These are phyloP conservation scores for Russula sp. DNA, from an alignment of 768 basidiomycete species.

Conservation along the genomic window DNA sequence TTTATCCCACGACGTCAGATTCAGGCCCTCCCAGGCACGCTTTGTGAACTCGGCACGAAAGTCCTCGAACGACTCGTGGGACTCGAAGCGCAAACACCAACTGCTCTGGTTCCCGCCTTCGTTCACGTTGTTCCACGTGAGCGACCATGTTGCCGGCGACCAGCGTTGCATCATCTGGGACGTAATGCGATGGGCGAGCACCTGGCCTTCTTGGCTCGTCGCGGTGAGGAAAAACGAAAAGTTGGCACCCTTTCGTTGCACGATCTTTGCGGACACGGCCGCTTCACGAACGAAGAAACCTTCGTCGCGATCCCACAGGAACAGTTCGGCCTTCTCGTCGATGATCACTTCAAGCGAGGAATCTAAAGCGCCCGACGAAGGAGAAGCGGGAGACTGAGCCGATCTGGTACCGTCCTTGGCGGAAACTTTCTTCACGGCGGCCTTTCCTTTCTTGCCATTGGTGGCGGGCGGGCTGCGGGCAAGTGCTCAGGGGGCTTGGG, in stretches of 20 bases:
- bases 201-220: slow-evolving; percentile 41
- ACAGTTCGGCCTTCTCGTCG: slow-evolving; percentile 49
- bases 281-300: slow-evolving; percentile 49
- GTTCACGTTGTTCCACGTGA: slow-evolving; percentile 83
- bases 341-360: slow-evolving; percentile 28
- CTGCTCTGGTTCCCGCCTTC: slow-evolving; percentile 54
- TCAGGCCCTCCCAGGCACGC: slow-evolving; percentile 75
- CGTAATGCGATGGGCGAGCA: slow-evolving; percentile 57
- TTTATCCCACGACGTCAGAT: slow-evolving; percentile 71
- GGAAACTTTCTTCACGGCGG: slow-evolving; percentile 26
- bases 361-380: slow-evolving; percentile 16
- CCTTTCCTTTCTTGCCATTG: slow-evolving; percentile 18
- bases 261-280: slow-evolving; percentile 41
- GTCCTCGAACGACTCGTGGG: slow-evolving; percentile 46
- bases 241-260: slow-evolving; percentile 37
- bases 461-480: slow-evolving; percentile 15
- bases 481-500: background rate
- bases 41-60: slow-evolving; percentile 62
- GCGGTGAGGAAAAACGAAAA: slow-evolving; percentile 60
- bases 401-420: slow-evolving; percentile 4
- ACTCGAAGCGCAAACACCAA: slow-evolving; percentile 75
- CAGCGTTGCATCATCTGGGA: slow-evolving; percentile 69
- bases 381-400: slow-evolving; percentile 11
- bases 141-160: slow-evolving; percentile 54
- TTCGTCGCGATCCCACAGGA: slow-evolving; percentile 50